Conservation (phyloP, 1,139 yeast species). For the Lodderomyces beijingensis region DNA sequence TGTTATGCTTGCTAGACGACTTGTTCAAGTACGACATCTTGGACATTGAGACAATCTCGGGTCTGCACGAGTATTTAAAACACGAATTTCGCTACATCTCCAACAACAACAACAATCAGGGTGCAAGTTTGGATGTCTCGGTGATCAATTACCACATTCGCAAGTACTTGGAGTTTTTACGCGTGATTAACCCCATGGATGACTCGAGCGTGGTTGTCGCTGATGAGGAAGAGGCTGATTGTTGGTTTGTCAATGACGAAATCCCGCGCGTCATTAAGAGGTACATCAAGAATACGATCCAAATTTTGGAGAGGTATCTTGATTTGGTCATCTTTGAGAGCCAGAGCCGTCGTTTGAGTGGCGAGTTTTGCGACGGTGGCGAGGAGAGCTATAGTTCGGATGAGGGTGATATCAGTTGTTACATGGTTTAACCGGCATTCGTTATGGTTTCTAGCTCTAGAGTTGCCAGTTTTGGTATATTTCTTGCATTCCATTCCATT, state of each 20-base stretch:
- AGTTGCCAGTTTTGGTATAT: too few relatives aligned
- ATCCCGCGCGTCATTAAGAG: constrained; percentile 6
- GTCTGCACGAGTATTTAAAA: constrained; percentile 4
- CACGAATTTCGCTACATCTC: not conserved
- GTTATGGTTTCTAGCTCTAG: too few relatives aligned
- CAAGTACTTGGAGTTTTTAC: constrained; percentile 11
- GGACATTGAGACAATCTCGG: constrained; percentile 8
- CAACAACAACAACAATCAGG: not conserved
- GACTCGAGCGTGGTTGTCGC: not conserved
- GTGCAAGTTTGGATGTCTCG: not conserved
- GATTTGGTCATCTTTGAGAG: constrained; percentile 1
- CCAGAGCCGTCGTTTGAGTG: not conserved
- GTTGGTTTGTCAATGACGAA: not conserved
- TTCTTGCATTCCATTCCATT: too few relatives aligned
- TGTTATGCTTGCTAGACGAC: constrained; percentile 12
- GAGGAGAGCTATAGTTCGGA: not conserved
- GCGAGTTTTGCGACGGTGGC: not conserved
- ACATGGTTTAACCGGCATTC: not conserved
- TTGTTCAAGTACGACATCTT: constrained; percentile 10
- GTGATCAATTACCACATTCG: constrained; percentile 7
- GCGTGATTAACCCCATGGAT: constrained; percentile 8
- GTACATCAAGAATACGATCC: constrained; percentile 5
- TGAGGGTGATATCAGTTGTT: constrained; percentile 1
- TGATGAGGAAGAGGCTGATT: not conserved
- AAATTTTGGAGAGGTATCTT: constrained; percentile 1